Base-by-base conservation (phyloP, 2,329 filamentous ascomycete species). In the Hypoxylon sp. region DNA sequence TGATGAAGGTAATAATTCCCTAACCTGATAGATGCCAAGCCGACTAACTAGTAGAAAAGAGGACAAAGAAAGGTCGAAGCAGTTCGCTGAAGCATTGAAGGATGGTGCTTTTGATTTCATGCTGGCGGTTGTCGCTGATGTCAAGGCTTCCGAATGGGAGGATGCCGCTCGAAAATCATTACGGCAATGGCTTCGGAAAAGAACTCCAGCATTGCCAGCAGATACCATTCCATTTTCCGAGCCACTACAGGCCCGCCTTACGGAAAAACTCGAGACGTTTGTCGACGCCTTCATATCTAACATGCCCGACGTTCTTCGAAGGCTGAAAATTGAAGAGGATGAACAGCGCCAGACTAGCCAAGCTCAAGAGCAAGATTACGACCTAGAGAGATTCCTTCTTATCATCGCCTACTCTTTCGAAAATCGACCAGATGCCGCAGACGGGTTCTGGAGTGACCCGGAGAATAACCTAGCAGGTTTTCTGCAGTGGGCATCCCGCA, bases 391-490 rank as follows among this genome's bases (percentile, higher is more conserved):
- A 25, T 97, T 99, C 77, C 85, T 99, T 59, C 86, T 98, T 68
- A 90, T 98, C 67, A 95, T 98, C 65, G 91, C 96, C 3, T 97
- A 96, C 75, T 88, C 94, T 3, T 99, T 95, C 74, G 93, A 98
- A 74, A 89, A 91, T 29, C 90, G 94, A 34, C 88, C 91, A 14
- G 93, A 97, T 54, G 91, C 93, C 25, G 93, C 94, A 8, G 88
- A 92, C 74, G 91, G 90, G 47, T 98, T 98, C 72, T 99, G 96
- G 96, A 87, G 87, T 30, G 94, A 97, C 75, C 89, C 91, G 1
- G 96, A 99, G 73, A 94, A 94, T 75, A 97, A 97, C 71, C 83
- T 99, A 30, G 92, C 94, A 68, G 96, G 96, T 0, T 99, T 99
- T 76, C 85, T 99, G 76, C 92, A 97, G 69, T 99, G 96, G 96